Evolutionary conservation across 148 eudicot species (phyloP).

Genomic region (Selenicereus undatus): DNA sequence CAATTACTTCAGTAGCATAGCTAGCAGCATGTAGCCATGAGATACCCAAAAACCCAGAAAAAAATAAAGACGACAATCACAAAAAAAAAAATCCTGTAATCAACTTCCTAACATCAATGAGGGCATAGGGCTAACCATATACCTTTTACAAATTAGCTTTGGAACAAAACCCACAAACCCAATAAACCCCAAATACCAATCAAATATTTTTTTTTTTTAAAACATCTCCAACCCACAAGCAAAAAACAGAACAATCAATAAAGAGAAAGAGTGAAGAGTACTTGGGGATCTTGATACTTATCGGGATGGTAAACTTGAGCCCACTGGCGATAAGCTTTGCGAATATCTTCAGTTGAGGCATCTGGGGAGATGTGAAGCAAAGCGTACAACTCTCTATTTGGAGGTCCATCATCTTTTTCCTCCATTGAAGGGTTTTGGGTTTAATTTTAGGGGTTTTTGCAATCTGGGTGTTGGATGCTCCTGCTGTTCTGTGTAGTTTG

Average conservation of each 20-base stretch:
- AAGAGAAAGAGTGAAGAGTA: slow-evolving; percentile 15
- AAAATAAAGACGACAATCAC: not conserved
- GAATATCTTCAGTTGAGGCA: slow-evolving; percentile 87
- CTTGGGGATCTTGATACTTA: slow-evolving; percentile 73
- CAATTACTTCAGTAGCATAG: not conserved
- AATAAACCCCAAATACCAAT: slow-evolving; percentile 7
- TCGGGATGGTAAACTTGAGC: slow-evolving; percentile 97
- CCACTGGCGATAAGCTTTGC: slow-evolving; percentile 97
- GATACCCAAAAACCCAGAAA: not conserved
- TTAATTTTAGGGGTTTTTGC: not conserved
- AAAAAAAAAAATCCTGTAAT: not conserved
- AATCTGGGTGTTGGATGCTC: not conserved
- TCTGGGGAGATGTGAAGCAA: slow-evolving; percentile 79
- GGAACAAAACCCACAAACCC: not conserved
- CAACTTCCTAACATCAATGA: not conserved
- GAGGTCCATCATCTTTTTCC: slow-evolving; percentile 35
- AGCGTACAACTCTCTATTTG: slow-evolving; percentile 72
- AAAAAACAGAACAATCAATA: not conserved
- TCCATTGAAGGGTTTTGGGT: slow-evolving; percentile 23
- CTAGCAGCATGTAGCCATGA: not conserved
- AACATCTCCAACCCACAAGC: not conserved
- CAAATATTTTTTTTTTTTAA: too few relatives aligned
- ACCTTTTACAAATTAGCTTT: not conserved
- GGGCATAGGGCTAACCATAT: not conserved
- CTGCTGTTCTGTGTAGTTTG: not conserved